A percentile compares a stretch with the other conserved stretches of the same genome.
Conservation (phyloP, 352 stramenopile genomes). For the Globisporangium heterothallicum region DNA sequence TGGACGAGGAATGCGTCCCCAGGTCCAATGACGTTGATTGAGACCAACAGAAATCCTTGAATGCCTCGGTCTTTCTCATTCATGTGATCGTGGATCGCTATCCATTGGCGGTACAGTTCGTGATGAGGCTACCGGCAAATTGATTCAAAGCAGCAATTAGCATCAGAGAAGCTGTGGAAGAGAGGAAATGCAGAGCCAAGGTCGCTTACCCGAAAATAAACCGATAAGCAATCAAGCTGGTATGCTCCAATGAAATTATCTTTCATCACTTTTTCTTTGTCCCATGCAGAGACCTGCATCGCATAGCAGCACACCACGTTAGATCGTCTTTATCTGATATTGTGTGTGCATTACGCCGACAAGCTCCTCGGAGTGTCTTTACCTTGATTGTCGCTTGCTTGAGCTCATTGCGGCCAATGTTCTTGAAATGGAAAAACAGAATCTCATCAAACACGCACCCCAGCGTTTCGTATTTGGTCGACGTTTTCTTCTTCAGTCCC, state of each 20-base stretch:
- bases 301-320: background rate
- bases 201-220: slow-evolving; percentile 54
- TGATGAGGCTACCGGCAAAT: slow-evolving; percentile 48
- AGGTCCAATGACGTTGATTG: slow-evolving; percentile 63
- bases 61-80: slow-evolving; percentile 79
- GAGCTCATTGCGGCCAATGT: slow-evolving; percentile 72
- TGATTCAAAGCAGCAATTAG: background rate
- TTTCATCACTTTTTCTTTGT: slow-evolving; percentile 60
- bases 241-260: slow-evolving; percentile 86
- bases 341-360: no score
- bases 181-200: background rate
- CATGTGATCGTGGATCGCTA: slow-evolving; percentile 86
- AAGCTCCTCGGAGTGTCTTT: no score
- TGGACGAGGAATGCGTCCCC: slow-evolving; percentile 61
- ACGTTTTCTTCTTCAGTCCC: slow-evolving; percentile 63
- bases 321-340: no score
- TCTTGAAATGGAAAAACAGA: slow-evolving; percentile 86
- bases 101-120: slow-evolving; percentile 88
- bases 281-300: slow-evolving; percentile 61
- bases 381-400: slow-evolving; percentile 68
- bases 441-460: slow-evolving; percentile 89
- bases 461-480: slow-evolving; percentile 75
- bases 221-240: slow-evolving; percentile 72
- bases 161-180: background rate
- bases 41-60: slow-evolving; percentile 74